phyloP scores from a whole-genome alignment of 2,329 filamentous ascomycete species.

The Ilyonectria robusta region DNA sequence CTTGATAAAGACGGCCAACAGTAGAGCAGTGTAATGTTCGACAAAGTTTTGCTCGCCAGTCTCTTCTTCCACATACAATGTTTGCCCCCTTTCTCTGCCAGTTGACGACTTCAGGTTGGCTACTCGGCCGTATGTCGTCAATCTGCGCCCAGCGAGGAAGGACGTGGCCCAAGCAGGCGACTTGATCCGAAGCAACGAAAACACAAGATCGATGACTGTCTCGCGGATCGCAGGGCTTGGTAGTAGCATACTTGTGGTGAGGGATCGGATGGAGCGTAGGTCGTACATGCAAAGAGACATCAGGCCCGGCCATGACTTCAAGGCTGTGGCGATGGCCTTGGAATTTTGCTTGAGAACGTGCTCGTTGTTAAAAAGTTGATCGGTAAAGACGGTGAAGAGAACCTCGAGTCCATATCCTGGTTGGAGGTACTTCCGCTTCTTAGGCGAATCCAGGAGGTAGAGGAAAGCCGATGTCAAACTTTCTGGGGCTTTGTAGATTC shows the following conservation, averaged over 20 bases:
- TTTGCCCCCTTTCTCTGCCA: constrained; percentile 62
- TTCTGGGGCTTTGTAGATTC: constrained; percentile 92
- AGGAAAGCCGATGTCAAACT: constrained; percentile 90
- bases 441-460: constrained; percentile 88
- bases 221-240: constrained; percentile 73
- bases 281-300: constrained; percentile 91
- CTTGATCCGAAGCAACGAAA: constrained; percentile 86
- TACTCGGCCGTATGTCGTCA: constrained; percentile 97
- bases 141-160: constrained; percentile 89
- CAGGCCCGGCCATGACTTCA: constrained; percentile 95
- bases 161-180: constrained; percentile 93
- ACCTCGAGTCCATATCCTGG: constrained; percentile 92
- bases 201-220: constrained; percentile 89
- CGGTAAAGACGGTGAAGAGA: constrained; percentile 93
- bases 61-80: constrained; percentile 74
- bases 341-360: constrained; percentile 84
- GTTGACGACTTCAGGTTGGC: constrained; percentile 81
- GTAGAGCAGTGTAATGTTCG: constrained; percentile 92
- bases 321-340: constrained; percentile 89
- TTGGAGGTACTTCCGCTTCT: constrained; percentile 84
- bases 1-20: constrained; percentile 88
- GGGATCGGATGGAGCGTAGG: constrained; percentile 85
- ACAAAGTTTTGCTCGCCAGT: constrained; percentile 86
- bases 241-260: constrained; percentile 75
- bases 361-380: constrained; percentile 76